Evolutionary conservation across 768 basidiomycete species (phyloP).

Genomic region (Lactarius trivialis): DNA sequence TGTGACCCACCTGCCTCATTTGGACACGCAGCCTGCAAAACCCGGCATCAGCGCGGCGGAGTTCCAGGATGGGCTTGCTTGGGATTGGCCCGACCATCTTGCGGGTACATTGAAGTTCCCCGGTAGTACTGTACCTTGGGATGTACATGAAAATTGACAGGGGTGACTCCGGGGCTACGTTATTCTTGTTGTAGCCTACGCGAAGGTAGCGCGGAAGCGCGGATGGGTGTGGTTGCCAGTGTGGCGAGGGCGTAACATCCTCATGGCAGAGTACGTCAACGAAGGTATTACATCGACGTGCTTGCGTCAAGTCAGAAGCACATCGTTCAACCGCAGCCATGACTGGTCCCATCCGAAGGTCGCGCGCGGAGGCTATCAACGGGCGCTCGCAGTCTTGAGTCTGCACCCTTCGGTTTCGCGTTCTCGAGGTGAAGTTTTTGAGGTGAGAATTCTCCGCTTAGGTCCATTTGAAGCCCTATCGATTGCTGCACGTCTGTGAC

Average conservation of each 20-base stretch:
- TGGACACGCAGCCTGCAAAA: not conserved
- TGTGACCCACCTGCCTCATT: not conserved
- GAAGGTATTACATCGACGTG: constrained; percentile 1
- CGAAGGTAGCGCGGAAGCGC: not conserved
- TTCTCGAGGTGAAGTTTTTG: too few species aligned
- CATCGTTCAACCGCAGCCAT: not conserved
- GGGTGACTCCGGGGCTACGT: not conserved
- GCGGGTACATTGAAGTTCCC: not conserved
- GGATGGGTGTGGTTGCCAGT: not conserved
- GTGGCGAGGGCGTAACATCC: constrained; percentile 6
- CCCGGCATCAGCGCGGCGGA: not conserved
- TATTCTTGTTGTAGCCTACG: not conserved
- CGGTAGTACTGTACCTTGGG: not conserved
- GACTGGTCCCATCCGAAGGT: not conserved
- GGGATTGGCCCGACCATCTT: not conserved
- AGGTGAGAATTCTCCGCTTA: not conserved
- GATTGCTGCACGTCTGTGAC: not conserved
- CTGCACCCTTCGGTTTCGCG: not conserved
- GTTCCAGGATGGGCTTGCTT: not conserved
- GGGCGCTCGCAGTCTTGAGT: not conserved
- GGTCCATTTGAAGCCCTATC: not conserved
- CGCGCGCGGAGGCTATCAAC: not conserved
- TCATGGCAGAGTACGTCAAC: constrained; percentile 19
- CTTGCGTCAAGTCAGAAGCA: constrained; percentile 8
- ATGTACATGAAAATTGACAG: not conserved